These are phyloP conservation scores for Schwanniomyces pseudopolymorphus DNA, from an alignment of 805 yeast genomes.

Conservation along the genomic window DNA sequence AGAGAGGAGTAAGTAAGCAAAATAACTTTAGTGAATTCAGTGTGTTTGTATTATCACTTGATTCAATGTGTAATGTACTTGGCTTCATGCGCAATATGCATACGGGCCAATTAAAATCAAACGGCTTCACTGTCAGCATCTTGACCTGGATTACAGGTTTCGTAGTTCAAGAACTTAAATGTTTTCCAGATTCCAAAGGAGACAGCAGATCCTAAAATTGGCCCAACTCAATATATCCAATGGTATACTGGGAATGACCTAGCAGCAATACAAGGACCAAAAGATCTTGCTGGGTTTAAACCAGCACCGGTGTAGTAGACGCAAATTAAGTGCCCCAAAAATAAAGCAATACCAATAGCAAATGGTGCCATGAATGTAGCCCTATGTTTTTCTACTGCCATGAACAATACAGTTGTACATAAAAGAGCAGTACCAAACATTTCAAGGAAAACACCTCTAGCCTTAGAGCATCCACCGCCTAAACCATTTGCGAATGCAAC, in stretches of 20 bases:
- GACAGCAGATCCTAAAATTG: slow-evolving; percentile 66
- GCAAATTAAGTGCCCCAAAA: slow-evolving; percentile 77
- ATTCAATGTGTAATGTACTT: too few species aligned
- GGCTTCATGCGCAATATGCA: too few species aligned
- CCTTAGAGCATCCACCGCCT: slow-evolving; percentile 68
- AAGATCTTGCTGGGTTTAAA: slow-evolving; percentile 84
- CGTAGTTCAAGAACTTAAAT: slow-evolving; percentile 65
- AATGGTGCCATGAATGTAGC: slow-evolving; percentile 80
- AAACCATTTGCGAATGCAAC: slow-evolving; percentile 68
- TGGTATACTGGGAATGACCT: slow-evolving; percentile 74
- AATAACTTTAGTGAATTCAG: too few species aligned
- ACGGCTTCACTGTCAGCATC: slow-evolving; percentile 43
- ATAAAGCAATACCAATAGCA: slow-evolving; percentile 78
- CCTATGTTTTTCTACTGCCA: slow-evolving; percentile 80
- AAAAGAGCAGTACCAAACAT: slow-evolving; percentile 75
- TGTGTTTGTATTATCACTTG: too few species aligned
- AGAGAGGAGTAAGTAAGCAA: too few species aligned
- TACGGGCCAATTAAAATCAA: too few species aligned
- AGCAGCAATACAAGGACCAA: slow-evolving; percentile 80
- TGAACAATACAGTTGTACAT: slow-evolving; percentile 73
- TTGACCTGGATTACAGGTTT: slow-evolving; percentile 69
- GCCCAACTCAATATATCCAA: slow-evolving; percentile 95
- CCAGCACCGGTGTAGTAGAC: slow-evolving; percentile 91
- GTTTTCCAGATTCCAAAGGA: slow-evolving; percentile 53
- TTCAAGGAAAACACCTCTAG: slow-evolving; percentile 80